Evolutionary conservation across 179 eudicot species (phyloP), one percentile per base, ranked within the genome.

Genomic region (Camellia oleifera): DNA sequence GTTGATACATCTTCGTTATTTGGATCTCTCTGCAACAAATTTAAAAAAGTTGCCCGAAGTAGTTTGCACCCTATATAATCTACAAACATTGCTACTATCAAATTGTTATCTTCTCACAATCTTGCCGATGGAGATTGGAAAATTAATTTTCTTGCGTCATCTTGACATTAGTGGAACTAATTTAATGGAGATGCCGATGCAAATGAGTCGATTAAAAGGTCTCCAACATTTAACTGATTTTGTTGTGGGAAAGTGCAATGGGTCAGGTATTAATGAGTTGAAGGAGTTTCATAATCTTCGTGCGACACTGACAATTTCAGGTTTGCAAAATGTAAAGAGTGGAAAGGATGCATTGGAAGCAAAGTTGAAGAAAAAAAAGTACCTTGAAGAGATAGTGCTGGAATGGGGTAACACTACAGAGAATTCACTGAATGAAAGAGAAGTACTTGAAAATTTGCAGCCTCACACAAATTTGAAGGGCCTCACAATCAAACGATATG

Each of bases 1-100:
- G 14, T 53, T 80, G 46, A 75, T 61, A 44, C 82, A 79, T 3
- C 6, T 83, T n/a, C 63, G 85, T 5, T 75, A 58, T 56, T 32
- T 83, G 45, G 80, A 83, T 26, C 45, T 83, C 8, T 81, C 84
- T n/a, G 13, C 12, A 3, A 66, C 81, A 4, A 3, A 23, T 4
- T 66, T 84, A 5, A 5, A 40, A 46, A 7, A 32, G 32, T 61
- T 81, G 45, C 81, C 83, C 6, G 54, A 76, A 57, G 67, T 78
- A 32, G 44, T 77, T 4, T 44, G 81, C 5, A 54, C n/a, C 26
- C 54, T 84, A 14, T 77, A 74, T 58, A 84, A 77, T 52, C 50
- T 84, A 23, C 77, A 77, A 23, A 23, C 26, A 23, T 23, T 23
- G 26, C 26, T 23, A 23, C 26, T 23, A 23, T 23, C 26, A 23